A percentile compares a stretch with the other conserved stretches of the same genome.
These are phyloP conservation scores for Macadamia tetraphylla DNA, from an alignment of 164 flowering plant species.

Conservation along the genomic window DNA sequence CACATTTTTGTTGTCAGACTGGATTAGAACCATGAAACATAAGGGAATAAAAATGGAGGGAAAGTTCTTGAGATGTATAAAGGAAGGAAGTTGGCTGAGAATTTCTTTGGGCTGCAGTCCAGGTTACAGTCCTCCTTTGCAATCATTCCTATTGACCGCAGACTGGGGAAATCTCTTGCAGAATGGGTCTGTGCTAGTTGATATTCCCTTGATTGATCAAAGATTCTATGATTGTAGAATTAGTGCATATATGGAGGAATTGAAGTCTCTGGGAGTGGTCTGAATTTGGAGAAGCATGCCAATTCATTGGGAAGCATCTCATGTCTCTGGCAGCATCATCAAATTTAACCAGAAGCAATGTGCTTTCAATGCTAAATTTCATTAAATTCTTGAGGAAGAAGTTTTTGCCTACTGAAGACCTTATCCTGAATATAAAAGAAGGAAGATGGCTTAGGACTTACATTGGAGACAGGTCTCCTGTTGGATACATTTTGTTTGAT, in stretches of 20 bases:
- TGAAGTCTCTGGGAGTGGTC: conserved; percentile 51
- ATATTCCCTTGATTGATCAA: conserved; percentile 56
- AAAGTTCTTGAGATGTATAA: conserved; percentile 42
- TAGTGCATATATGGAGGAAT: conserved; percentile 35
- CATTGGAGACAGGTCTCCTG: conserved; percentile 41
- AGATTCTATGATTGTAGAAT: conserved; percentile 38
- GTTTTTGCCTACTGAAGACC: conserved; percentile 26
- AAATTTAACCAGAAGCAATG: conserved; percentile 28
- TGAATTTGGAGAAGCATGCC: conserved; percentile 45
- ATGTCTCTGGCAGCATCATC: conserved; percentile 42
- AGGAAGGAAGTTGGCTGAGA: conserved; percentile 53
- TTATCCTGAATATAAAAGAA: conserved; percentile 33
- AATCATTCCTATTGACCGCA: conserved; percentile 38
- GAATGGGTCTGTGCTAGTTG: conserved; percentile 50
- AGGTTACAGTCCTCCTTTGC: conserved; percentile 44
- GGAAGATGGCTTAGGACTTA: conserved; percentile 48
- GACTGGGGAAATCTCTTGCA: conserved; percentile 43
- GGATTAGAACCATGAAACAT: conserved; percentile 33
- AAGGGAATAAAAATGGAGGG: conserved; percentile 18
- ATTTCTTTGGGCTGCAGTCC: conserved; percentile 28
- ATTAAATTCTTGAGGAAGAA: conserved; percentile 35
- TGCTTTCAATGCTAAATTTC: conserved; percentile 48
- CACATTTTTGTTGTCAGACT: conserved; percentile 42
- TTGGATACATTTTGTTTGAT: conserved; percentile 36
- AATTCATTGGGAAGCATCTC: conserved; percentile 51